Evolutionary conservation across 1,284 basidiomycete genomes (phyloP), one percentile per base, ranked within the genome.

Genomic region (Acaromyces ingoldii): DNA sequence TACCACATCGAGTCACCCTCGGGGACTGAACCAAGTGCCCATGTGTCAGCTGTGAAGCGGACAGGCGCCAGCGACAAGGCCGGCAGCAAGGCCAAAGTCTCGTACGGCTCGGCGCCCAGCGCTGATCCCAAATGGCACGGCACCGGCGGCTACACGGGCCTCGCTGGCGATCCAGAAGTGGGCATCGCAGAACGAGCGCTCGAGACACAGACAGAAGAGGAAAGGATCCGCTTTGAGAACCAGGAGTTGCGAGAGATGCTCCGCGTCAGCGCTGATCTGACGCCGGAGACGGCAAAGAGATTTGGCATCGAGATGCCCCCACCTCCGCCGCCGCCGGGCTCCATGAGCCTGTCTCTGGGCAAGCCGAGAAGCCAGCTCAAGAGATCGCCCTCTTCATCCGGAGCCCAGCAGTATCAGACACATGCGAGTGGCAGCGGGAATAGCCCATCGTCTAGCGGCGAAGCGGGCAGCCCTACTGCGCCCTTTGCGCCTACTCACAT

Each of bases 201-300:
- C 13, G 69, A 72, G 37, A 40, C 42, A 9, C 49, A 60, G 1
- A 68, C 69, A 4, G 71, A 75, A 46, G 49, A 67, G 17, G 70
- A 75, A 43, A 49, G 64, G 26, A 51, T 75, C 10, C 58, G 66
- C 11, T 50, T 60, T 29, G 72, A 75, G 45, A 75, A 75, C 43
- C 62, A 63, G n/a, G 63, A 56, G 38, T 53, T 75, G 21, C 62
- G 68, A 21, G 55, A 63, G n/a, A 51, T 75, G 1, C 60, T 75
- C 22, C 11, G 26, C 10, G 38, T 49, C n/a, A 45, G 42, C 25
- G 26, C 42, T 13, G 42, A 45, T 30, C 17, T 45, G 11, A 29
- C 42, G 17, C 42, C 42, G n/a, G 42, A 45, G 22, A 31, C 34
- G 19, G 42, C 42, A 4, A 13, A 45, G 34, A 25, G 25, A 22